Evolutionary conservation across 2,329 filamentous ascomycete species (phyloP).

Genomic region (Monosporascus sp.): DNA sequence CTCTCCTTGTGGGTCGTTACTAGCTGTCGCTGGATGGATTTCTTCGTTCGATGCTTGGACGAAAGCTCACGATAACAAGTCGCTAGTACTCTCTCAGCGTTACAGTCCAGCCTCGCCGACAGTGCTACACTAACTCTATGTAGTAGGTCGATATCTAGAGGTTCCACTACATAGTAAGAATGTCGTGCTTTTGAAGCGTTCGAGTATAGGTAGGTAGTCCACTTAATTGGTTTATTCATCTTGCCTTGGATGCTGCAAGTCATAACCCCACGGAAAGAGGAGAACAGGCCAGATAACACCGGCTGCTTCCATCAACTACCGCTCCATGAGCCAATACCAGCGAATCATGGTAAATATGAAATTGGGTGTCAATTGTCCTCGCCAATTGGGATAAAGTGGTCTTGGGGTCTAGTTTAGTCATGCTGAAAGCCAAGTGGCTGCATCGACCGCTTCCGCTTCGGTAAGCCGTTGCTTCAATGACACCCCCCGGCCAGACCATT

Average conservation of each 20-base stretch:
- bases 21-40: not conserved
- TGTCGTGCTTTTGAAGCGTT: not conserved
- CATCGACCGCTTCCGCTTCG: not conserved
- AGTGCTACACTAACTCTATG: not conserved
- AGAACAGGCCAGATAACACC: not conserved
- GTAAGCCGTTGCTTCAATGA: too few relatives aligned
- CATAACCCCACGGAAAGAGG: not conserved
- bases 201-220: not conserved
- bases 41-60: not conserved
- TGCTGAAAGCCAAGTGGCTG: not conserved
- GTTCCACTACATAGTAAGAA: not conserved
- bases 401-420: not conserved
- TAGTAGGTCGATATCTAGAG: not conserved
- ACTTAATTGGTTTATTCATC: too few relatives aligned
- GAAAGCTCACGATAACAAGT: not conserved
- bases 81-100: not conserved
- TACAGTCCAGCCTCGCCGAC: not conserved
- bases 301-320: not conserved
- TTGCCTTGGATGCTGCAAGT: not conserved
- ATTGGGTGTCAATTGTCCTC: not conserved
- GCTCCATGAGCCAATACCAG: not conserved
- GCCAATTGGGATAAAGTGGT: not conserved
- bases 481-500: too few relatives aligned
- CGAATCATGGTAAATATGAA: not conserved
- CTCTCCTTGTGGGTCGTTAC: not conserved